Percentiles rank a stretch among this genome's conserved stretches.
Evolutionary conservation across 2,329 filamentous ascomycete genomes (phyloP).

Genomic region (Talaromyces atroroseus): DNA sequence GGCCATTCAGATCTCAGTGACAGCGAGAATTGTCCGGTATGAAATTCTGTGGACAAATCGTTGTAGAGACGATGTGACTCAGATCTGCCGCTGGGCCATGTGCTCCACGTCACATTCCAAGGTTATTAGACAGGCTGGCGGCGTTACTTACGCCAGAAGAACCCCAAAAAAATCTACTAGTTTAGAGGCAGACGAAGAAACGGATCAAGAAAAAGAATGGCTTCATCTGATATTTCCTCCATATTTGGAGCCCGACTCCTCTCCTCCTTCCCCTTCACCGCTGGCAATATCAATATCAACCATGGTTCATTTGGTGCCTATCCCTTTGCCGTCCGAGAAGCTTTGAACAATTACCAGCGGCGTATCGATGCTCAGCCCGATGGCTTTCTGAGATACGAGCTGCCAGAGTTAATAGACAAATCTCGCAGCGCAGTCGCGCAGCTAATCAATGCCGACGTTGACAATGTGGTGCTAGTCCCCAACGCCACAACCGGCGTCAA

Average conservation of each 20-base stretch:
- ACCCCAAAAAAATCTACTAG: background rate
- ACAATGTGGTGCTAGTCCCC: conserved; percentile 67
- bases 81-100: background rate
- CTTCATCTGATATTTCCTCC: background rate
- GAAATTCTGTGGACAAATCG: background rate
- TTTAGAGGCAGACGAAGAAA: background rate
- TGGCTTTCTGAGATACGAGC: conserved; percentile 66
- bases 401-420: conserved; percentile 57
- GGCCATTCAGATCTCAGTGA: background rate
- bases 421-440: conserved; percentile 49
- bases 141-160: background rate
- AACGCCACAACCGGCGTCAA: conserved; percentile 72
- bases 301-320: conserved; percentile 69
- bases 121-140: background rate
- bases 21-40: background rate
- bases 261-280: conserved; percentile 40
- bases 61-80: background rate
- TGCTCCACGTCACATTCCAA: too few species aligned
- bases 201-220: background rate
- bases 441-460: conserved; percentile 54
- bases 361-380: conserved; percentile 65
- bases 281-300: conserved; percentile 10
- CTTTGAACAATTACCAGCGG: conserved; percentile 60
- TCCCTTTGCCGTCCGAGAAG: conserved; percentile 56
- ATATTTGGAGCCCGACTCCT: background rate